These are phyloP conservation scores for Bacidia gigantensis DNA, from an alignment of 495 filamentous ascomycete species.

Conservation along the genomic window DNA sequence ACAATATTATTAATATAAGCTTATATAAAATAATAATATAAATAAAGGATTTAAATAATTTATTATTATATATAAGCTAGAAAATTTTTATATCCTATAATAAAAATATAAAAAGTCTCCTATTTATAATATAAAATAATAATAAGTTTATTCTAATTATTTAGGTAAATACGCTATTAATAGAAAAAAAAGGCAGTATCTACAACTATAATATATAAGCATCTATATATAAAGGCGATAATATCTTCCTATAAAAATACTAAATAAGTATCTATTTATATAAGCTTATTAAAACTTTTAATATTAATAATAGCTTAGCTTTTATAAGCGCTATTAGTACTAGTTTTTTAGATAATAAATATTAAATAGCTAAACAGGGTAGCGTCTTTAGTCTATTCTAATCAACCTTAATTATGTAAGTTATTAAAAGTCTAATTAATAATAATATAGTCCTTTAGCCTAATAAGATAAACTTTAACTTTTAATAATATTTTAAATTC, in stretches of 20 bases:
- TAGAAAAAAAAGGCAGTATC: background rate
- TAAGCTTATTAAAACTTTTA: background rate
- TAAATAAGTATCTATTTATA: background rate
- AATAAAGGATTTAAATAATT: background rate
- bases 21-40: background rate
- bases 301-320: background rate
- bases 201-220: background rate
- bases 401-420: background rate
- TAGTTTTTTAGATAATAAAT: background rate
- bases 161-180: background rate
- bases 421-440: background rate
- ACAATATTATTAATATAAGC: conserved; percentile 3
- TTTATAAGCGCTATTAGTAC: background rate
- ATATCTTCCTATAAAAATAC: background rate
- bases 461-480: too few species aligned
- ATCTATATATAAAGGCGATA: background rate
- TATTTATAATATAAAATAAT: background rate
- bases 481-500: too few species aligned
- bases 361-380: background rate
- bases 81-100: conserved; percentile 4
- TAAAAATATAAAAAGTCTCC: background rate
- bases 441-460: background rate
- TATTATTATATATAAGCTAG: background rate
- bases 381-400: too few species aligned
- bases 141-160: background rate